A percentile compares a stretch with the other conserved stretches of the same genome.
Conservation (phyloP, 768 basidiomycete species). For the Strobilomyces confusus region DNA sequence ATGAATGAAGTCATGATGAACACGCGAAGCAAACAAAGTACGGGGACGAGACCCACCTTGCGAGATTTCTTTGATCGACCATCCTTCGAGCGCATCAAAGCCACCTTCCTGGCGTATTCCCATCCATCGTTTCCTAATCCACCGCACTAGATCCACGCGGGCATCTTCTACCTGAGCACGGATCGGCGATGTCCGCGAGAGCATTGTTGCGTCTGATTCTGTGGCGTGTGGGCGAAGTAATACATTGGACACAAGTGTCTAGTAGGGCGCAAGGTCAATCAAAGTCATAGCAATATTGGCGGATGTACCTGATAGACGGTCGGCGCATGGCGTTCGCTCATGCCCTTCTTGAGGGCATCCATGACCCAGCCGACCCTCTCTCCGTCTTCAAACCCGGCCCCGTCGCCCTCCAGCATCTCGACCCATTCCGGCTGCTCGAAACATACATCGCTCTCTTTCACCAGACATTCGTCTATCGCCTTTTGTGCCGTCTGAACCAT, state of each 20-base stretch:
- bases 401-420: slow-evolving; percentile 70
- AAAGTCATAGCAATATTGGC: not conserved
- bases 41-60: slow-evolving; percentile 21
- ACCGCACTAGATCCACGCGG: slow-evolving; percentile 40
- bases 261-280: not conserved
- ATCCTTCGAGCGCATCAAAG: slow-evolving; percentile 78
- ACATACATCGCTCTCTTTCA: slow-evolving; percentile 55
- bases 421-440: slow-evolving; percentile 70
- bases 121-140: slow-evolving; percentile 78
- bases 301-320: slow-evolving; percentile 69
- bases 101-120: slow-evolving; percentile 71
- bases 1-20: not conserved
- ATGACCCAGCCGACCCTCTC: slow-evolving; percentile 79
- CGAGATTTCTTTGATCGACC: slow-evolving; percentile 83
- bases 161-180: slow-evolving; percentile 73
- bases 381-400: slow-evolving; percentile 68
- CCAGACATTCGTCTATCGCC: slow-evolving; percentile 58
- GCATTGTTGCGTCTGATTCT: slow-evolving; percentile 54
- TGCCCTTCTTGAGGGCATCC: slow-evolving; percentile 56
- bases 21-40: not conserved
- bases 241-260: slow-evolving; percentile 72
- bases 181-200: slow-evolving; percentile 66
- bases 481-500: slow-evolving; percentile 65
- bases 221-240: slow-evolving; percentile 64
- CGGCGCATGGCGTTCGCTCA: slow-evolving; percentile 62